Evolutionary conservation across 1,139 yeast genomes (phyloP), one percentile per base, ranked within the genome.

Genomic region (Candida mesenterica): DNA sequence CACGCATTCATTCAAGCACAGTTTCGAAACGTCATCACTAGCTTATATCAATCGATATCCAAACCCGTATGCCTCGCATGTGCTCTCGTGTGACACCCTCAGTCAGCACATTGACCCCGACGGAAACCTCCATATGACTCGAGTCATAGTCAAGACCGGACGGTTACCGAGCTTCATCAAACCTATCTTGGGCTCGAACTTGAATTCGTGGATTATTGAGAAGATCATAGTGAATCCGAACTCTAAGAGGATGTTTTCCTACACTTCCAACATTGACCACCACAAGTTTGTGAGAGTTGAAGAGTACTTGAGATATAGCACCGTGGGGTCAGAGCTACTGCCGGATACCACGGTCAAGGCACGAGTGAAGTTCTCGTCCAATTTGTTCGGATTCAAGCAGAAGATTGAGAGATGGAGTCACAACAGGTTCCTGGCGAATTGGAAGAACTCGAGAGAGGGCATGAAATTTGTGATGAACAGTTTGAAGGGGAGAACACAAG

Each of bases 61-160:
- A 2, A 88, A 88, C 53, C 98, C 98, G 3, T 89, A 74, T 54
- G 83, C 97, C 26, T 65, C 78, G n/a, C 97, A 92, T 62, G 97
- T 92, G 10, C 66, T 82, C 31, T 82, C 95, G 10, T 81, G 81
- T 27, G 98, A 92, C 55, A 86, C 96, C 2, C 59, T 86, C 18
- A 79, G 79, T 30, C 68, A 67, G 31, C 61, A 65, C 44, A 68
- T 83, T 19, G 90, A 84, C 46, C 53, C 57, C 0, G 61, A 76
- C 12, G 95, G 95, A 15, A 68, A 79, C 36, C 69, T 89, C 34
- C 75, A 79, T 48, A 79, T 87, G 25, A 86, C 95, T 7, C 73
- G 92, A 49, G 63, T 92, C 31, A 79, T 90, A 39, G 76, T 77
- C 46, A 92, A 92, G 55, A 68, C 77, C 2, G 97, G 97, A 5